Conservation (phyloP, 345 rosid genomes). For the rapeseed (Brassica napus) region DNA sequence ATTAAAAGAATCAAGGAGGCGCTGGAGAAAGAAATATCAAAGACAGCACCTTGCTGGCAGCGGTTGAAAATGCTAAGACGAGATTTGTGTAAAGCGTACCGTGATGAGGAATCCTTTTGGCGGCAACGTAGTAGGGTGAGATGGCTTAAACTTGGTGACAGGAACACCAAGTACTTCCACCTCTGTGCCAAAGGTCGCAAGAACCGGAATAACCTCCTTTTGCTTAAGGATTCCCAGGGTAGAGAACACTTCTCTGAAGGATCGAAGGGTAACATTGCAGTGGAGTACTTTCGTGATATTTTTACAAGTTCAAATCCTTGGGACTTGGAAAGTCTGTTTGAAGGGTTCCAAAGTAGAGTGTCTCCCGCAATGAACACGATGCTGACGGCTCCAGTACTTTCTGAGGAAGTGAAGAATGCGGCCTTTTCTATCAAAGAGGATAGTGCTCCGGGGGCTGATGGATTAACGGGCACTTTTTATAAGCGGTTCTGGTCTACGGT, state of each 20-base stretch:
- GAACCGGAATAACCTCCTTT: too few relatives aligned
- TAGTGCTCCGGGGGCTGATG: not conserved
- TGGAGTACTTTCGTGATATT: not conserved
- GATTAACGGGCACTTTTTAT: not conserved
- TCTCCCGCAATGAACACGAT: not conserved
- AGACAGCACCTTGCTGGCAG: too few relatives aligned
- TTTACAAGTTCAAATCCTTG: not conserved
- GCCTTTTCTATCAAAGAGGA: not conserved
- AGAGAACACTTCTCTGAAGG: not conserved
- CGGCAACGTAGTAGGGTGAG: too few relatives aligned
- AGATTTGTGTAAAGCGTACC: too few relatives aligned
- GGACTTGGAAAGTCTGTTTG: not conserved
- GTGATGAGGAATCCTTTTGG: too few relatives aligned
- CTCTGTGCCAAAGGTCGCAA: too few relatives aligned
- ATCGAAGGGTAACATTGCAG: not conserved
- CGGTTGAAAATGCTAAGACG: too few relatives aligned
- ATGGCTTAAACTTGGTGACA: too few relatives aligned
- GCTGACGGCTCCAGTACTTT: not conserved
- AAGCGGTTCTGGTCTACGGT: not conserved
- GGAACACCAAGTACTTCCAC: too few relatives aligned
- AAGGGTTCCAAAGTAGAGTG: not conserved
- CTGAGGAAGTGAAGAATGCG: not conserved
- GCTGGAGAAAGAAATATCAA: too few relatives aligned
- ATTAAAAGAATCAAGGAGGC: too few relatives aligned
- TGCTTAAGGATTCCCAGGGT: not conserved